These are phyloP conservation scores for Ascochyta pisi DNA, from an alignment of 2,329 filamentous ascomycete species.

Conservation along the genomic window DNA sequence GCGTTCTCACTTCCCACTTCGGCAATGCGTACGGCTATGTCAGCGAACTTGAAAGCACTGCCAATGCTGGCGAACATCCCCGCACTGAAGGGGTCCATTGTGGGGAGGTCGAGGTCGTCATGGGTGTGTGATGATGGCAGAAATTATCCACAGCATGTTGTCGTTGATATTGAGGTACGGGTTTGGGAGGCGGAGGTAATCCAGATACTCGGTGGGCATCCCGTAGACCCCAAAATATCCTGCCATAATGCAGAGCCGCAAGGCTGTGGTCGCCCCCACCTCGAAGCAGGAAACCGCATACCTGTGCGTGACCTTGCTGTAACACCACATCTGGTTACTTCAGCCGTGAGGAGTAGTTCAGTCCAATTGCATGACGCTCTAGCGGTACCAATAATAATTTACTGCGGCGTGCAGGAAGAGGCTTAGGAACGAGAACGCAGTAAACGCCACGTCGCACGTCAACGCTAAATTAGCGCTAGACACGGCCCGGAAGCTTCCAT, in stretches of 20 bases:
- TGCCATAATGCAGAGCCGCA: background rate
- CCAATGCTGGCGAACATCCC: conserved; percentile 29
- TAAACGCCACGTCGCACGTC: background rate
- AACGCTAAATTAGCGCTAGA: background rate
- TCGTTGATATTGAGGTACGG: background rate
- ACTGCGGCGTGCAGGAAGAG: background rate
- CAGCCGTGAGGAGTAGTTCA: no score
- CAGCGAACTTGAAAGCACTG: conserved; percentile 32
- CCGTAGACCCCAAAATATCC: conserved; percentile 1
- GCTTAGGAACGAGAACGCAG: background rate
- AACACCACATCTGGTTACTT: background rate
- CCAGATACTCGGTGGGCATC: background rate
- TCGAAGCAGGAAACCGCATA: background rate
- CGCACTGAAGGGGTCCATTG: conserved; percentile 25
- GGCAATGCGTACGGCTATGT: conserved; percentile 27
- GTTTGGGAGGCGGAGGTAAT: background rate
- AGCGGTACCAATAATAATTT: background rate
- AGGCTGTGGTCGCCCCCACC: background rate
- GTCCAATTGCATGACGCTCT: background rate
- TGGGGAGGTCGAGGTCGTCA: background rate
- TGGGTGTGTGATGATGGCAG: background rate
- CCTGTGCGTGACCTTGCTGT: background rate
- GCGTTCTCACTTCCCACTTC: conserved; percentile 35
- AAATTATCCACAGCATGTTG: background rate
- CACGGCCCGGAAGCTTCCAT: background rate